Evolutionary conservation across 768 basidiomycete genomes (phyloP), one percentile per base, ranked within the genome.

Genomic region (Galerina sulciceps): DNA sequence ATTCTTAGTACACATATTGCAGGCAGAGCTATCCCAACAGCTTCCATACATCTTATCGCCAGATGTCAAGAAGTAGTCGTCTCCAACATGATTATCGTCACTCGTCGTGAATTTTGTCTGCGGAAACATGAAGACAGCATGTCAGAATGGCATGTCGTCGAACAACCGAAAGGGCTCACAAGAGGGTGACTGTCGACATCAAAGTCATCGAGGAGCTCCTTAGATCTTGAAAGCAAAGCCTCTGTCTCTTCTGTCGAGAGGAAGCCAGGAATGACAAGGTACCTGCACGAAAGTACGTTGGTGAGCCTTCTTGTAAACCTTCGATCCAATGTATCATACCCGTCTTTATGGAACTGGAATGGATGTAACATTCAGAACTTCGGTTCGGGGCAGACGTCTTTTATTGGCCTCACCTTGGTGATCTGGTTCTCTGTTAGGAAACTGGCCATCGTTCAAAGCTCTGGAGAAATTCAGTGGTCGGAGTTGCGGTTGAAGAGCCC

Each of bases 91-190:
- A 53, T 88, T 79, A 57, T 84, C 77, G 58, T 91, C 87, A 18
- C 82, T 82, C 0, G 94, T 95, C 14, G 90, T 91, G 74, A 99
- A 99, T 69, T 86, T 91, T 11, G 95, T 99, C 94, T 94, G 56
- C 18, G 15, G 6, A 43, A 22, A 14, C 10, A 41, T n/a, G n/a
- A 51, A 36, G 4, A 15, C 20, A 35, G 34, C 17, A 5, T 38
- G 18, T 37, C 10, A n/a, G 5, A 3, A 54, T 35, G 5, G 23
- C 5, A 10, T 4, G 26, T 43, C 15, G 44, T 26, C 31, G 8
- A 45, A 20, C 15, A 22, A 11, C 5, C 11, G 15, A 20, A 44
- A 23, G 10, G 5, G 47, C 84, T 59, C 60, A 94, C 94, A 69
- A 88, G 72, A 2, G 97, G 96, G 71, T 98, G 96, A 36, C 85